Conservation (phyloP, 2,329 filamentous ascomycete species). For the Aspergillus sclerotialis region DNA sequence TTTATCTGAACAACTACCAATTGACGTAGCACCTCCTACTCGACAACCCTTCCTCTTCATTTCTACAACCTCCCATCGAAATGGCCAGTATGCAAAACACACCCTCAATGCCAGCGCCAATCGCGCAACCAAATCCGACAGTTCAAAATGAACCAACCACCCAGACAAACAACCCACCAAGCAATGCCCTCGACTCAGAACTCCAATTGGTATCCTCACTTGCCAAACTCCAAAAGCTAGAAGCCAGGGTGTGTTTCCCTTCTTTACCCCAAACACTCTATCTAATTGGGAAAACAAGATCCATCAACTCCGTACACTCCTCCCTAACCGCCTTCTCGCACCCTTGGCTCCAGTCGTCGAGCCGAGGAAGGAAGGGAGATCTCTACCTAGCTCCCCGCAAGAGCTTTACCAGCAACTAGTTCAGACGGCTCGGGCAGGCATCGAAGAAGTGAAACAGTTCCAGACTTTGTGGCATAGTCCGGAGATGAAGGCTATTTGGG, state of each 20-base stretch:
- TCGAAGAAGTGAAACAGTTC: conserved; percentile 32
- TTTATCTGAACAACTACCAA: too few relatives aligned
- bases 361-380: conserved; percentile 16
- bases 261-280: not conserved
- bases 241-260: conserved; percentile 19
- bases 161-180: not conserved
- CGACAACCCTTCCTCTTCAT: too few relatives aligned
- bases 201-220: conserved; percentile 33
- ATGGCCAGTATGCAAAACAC: not conserved
- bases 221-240: conserved; percentile 34
- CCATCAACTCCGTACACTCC: conserved; percentile 34
- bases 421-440: conserved; percentile 26
- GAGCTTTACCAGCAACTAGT: conserved; percentile 28
- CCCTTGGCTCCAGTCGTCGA: conserved; percentile 33
- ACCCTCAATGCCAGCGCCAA: not conserved
- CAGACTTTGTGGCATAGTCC: conserved; percentile 33
- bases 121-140: not conserved
- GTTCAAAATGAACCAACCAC: not conserved
- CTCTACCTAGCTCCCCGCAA: conserved; percentile 26
- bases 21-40: too few relatives aligned
- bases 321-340: conserved; percentile 35
- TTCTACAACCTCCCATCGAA: too few relatives aligned
- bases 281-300: conserved; percentile 21
- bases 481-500: conserved; percentile 34
- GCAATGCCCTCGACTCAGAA: conserved; percentile 24